phyloP scores from a whole-genome alignment of 2,329 filamentous ascomycete genomes.

The Epichloe baconii region DNA sequence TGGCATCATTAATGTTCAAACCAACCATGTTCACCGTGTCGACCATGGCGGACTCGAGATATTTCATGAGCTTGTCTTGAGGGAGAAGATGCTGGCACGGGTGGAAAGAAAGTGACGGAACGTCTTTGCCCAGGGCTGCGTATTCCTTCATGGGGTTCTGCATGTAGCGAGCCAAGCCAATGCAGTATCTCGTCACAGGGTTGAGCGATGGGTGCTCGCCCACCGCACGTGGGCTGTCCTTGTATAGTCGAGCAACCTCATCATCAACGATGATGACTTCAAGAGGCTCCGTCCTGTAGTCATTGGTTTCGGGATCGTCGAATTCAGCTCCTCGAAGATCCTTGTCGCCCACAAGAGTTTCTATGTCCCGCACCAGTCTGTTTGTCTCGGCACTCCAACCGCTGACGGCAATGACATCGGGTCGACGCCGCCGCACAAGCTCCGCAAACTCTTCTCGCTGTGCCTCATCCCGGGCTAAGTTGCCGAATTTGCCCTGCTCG shows the following conservation, averaged over 20 bases:
- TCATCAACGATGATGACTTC: constrained; percentile 91
- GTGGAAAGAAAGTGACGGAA: constrained; percentile 78
- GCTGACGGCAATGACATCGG: constrained; percentile 81
- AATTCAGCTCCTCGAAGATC: constrained; percentile 70
- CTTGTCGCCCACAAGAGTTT: constrained; percentile 64
- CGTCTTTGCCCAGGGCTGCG: constrained; percentile 77
- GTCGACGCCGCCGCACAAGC: constrained; percentile 64
- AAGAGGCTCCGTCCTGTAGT: constrained; percentile 64
- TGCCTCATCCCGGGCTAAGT: constrained; percentile 58
- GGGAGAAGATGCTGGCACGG: constrained; percentile 80
- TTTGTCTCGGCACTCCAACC: constrained; percentile 82
- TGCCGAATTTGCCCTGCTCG: constrained; percentile 77
- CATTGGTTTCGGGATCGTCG: constrained; percentile 62
- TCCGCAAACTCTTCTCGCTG: constrained; percentile 62
- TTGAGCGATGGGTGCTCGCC: constrained; percentile 70
- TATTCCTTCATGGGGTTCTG: constrained; percentile 97
- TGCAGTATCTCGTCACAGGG: constrained; percentile 74
- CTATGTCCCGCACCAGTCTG: constrained; percentile 68
- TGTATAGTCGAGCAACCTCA: constrained; percentile 91
- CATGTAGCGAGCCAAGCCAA: constrained; percentile 79
- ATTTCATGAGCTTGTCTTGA: constrained; percentile 72
- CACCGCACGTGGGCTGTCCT: constrained; percentile 69
- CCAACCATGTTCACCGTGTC: constrained; percentile 97
- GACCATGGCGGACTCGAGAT: constrained; percentile 91
- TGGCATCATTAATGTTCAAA: constrained; percentile 87